These are phyloP conservation scores for Daedaleopsis sinensis DNA, from an alignment of 768 basidiomycete species.

Conservation along the genomic window DNA sequence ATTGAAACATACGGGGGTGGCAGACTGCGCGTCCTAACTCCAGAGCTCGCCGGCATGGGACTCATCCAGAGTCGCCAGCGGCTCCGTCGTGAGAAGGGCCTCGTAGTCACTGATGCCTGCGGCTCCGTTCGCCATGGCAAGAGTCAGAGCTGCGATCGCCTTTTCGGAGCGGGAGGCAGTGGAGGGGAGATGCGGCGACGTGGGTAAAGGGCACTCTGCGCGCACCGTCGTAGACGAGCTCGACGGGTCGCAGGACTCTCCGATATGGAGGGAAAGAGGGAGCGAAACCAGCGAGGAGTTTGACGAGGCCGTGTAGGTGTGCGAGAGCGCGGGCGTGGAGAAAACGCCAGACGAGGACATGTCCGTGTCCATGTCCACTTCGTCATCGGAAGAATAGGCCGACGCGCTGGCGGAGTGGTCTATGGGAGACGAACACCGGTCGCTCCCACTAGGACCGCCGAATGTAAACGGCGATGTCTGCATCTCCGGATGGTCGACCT, in stretches of 20 bases:
- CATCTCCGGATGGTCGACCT: slow-evolving; percentile 35
- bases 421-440: slow-evolving; percentile 36
- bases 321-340: slow-evolving; percentile 39
- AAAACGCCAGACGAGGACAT: slow-evolving; percentile 19
- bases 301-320: slow-evolving; percentile 39
- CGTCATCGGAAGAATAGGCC: slow-evolving; percentile 39
- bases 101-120: slow-evolving; percentile 61
- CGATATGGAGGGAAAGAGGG: slow-evolving; percentile 23
- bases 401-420: slow-evolving; percentile 32
- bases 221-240: slow-evolving; percentile 1
- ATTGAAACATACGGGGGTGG: background rate
- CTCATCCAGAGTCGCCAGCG: slow-evolving; percentile 37
- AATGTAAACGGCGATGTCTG: slow-evolving; percentile 12
- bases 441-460: slow-evolving; percentile 20
- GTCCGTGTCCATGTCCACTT: slow-evolving; percentile 26
- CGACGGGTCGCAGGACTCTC: background rate
- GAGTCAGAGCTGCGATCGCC: slow-evolving; percentile 57
- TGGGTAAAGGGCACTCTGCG: background rate
- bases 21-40: slow-evolving; percentile 35
- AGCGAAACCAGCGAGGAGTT: slow-evolving; percentile 46
- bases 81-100: slow-evolving; percentile 45
- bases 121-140: slow-evolving; percentile 68
- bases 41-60: slow-evolving; percentile 63
- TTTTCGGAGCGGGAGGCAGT: slow-evolving; percentile 56
- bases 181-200: slow-evolving; percentile 20